Percentiles rank a stretch among this genome's conserved stretches.
These are phyloP conservation scores for Aspergillus nanangensis DNA, from an alignment of 495 filamentous ascomycete genomes.

Conservation along the genomic window DNA sequence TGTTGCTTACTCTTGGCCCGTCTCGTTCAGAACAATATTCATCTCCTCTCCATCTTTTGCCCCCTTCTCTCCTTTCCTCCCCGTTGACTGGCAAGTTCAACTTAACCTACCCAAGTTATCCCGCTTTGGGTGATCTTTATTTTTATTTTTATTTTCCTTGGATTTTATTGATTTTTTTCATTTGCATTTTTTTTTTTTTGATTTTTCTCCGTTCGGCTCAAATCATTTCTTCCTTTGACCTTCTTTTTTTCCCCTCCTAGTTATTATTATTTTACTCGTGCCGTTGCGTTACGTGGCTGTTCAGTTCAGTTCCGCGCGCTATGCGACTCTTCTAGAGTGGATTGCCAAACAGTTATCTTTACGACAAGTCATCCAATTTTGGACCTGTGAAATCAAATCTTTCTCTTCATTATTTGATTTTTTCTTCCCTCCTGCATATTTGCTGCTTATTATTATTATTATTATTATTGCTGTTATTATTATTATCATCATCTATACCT, in stretches of 20 bases:
- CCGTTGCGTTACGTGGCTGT: slow-evolving; percentile 25
- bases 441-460: too few relatives aligned
- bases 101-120: slow-evolving; percentile 3
- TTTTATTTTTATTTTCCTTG: background rate
- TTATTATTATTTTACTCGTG: slow-evolving; percentile 5
- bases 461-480: too few relatives aligned
- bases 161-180: background rate
- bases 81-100: background rate
- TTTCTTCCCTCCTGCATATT: slow-evolving; percentile 10
- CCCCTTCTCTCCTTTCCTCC: slow-evolving; percentile 3
- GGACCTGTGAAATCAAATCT: slow-evolving; percentile 5
- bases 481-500: too few relatives aligned
- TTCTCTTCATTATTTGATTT: too few relatives aligned
- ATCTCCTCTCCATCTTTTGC: slow-evolving; percentile 8
- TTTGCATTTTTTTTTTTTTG: background rate
- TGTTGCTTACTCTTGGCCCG: too few relatives aligned
- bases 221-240: slow-evolving; percentile 2
- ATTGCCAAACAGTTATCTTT: slow-evolving; percentile 17
- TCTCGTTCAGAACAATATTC: too few relatives aligned
- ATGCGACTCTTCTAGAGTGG: slow-evolving; percentile 20
- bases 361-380: slow-evolving; percentile 13
- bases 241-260: slow-evolving; percentile 4
- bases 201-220: background rate
- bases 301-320: slow-evolving; percentile 19
- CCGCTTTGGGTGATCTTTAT: background rate